Base-by-base conservation (phyloP, 2,329 filamentous ascomycete genomes). In the Thermoascus crustaceus region DNA sequence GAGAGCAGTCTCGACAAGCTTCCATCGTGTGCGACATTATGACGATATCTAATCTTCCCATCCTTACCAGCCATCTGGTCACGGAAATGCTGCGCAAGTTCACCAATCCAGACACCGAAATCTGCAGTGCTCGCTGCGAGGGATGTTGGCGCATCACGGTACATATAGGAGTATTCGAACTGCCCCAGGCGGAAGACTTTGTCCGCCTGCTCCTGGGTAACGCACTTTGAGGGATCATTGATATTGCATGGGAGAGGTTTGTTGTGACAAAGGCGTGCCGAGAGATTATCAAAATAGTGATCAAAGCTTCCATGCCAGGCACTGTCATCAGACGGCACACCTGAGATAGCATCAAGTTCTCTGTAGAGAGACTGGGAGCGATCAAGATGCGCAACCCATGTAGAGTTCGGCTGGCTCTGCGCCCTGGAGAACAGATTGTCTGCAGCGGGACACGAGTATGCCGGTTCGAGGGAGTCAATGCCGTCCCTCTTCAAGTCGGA, bases 281-380 rank as follows among this genome's bases (percentile, higher is more conserved):
- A 86, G 1, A 91, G 71, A 50, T 87, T 91, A 55, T 91, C 85
- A 49, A 80, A 91, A 63, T 91, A 91, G 58, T 87, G 85, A 52
- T 91, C 85, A 48, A 82, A 80, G 44, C 48, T 48, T 10, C 27
- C 68, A 51, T 89, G 83, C 66, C 85, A 91, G 3, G 69, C 79
- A 0, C 54, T 51, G 40, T 78, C 72, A 21, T 58, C 58, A 0
- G 66, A 42, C 0, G 70, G 53, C 1, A 91, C 73, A 19, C 80
- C 81, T 0, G 81, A 85, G 30, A 89, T 71, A 26, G 63, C 55
- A 49, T 91, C 85, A 0, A 91, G 72, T 0, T 57, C 58, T 4
- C 57, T 50, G 52, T 75, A 84, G 0, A 91, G 63, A 0, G 60
- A 44, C 2, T 58, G 52, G 0, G 80, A 69, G 13, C 64, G 68